A percentile compares a stretch with the other conserved stretches of the same genome.
Conservation (phyloP, 2,329 filamentous ascomycete species). For the Trichoderma sp. region DNA sequence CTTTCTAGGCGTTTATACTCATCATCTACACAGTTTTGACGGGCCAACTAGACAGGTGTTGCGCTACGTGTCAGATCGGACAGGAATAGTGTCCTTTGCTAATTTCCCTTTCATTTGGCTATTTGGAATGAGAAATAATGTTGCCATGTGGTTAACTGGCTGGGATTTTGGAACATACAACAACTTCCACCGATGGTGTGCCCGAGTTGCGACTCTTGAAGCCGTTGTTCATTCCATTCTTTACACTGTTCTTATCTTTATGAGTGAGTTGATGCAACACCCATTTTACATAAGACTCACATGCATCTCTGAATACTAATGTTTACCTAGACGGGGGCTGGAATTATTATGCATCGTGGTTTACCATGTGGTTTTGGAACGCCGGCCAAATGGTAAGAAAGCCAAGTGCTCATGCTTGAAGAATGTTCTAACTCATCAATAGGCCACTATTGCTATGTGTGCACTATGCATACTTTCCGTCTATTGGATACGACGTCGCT, state of each 20-base stretch:
- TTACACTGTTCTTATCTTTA: constrained; percentile 49
- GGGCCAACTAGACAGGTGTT: constrained; percentile 35
- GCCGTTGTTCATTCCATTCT: constrained; percentile 61
- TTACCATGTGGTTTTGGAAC: constrained; percentile 47
- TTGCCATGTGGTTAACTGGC: constrained; percentile 63
- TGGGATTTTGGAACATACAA: constrained; percentile 68
- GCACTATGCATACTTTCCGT: constrained; percentile 46
- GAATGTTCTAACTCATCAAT: not conserved
- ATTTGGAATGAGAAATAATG: constrained; percentile 65
- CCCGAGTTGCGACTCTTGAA: constrained; percentile 59
- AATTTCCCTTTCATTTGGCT: constrained; percentile 65
- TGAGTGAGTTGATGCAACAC: constrained; percentile 26
- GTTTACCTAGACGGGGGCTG: constrained; percentile 36
- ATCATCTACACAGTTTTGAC: constrained; percentile 32
- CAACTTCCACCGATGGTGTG: constrained; percentile 65
- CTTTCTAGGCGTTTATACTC: not conserved
- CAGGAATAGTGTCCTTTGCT: constrained; percentile 60
- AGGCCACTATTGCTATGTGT: constrained; percentile 47
- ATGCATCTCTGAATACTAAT: not conserved
- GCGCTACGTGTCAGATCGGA: constrained; percentile 61
- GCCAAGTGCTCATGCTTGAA: not conserved
- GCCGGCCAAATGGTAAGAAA: constrained; percentile 45
- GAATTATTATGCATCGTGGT: constrained; percentile 37
- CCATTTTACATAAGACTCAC: not conserved
- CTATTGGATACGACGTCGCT: constrained; percentile 48